phyloP scores from a whole-genome alignment of 495 filamentous ascomycete species.

The Talaromyces liani region DNA sequence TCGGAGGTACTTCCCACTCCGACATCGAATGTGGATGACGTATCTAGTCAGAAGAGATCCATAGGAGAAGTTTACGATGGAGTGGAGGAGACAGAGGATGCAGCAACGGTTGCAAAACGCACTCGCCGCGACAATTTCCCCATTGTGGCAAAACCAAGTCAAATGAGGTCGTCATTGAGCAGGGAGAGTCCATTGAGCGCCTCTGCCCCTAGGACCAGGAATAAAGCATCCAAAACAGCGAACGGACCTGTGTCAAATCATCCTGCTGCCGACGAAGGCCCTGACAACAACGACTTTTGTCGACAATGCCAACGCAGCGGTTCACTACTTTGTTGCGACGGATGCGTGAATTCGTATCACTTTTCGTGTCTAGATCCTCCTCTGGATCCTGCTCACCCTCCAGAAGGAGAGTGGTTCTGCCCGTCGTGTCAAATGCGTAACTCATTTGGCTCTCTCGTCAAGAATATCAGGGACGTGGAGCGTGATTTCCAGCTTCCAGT shows the following conservation, averaged over 20 bases:
- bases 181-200: conserved; percentile 7
- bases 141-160: conserved; percentile 17
- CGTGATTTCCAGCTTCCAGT: conserved; percentile 68
- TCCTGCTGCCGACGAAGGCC: background rate
- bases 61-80: conserved; percentile 12
- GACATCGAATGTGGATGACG: conserved; percentile 6
- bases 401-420: conserved; percentile 78
- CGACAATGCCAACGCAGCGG: conserved; percentile 73
- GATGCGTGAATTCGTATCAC: conserved; percentile 80
- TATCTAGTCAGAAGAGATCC: conserved; percentile 6
- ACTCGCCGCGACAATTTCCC: conserved; percentile 19
- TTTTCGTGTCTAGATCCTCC: conserved; percentile 79
- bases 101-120: conserved; percentile 17
- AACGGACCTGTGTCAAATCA: conserved; percentile 5
- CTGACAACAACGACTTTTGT: conserved; percentile 83
- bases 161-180: conserved; percentile 18
- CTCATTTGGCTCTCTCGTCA: conserved; percentile 52
- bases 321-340: conserved; percentile 86
- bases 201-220: conserved; percentile 9
- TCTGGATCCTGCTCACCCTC: conserved; percentile 51
- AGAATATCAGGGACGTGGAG: conserved; percentile 53
- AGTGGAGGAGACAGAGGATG: conserved; percentile 4
- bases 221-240: conserved; percentile 7
- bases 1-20: conserved; percentile 5
- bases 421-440: conserved; percentile 56